Evolutionary conservation across 805 yeast species (phyloP), one percentile per base, ranked within the genome.

Genomic region (Candida krabiensis): DNA sequence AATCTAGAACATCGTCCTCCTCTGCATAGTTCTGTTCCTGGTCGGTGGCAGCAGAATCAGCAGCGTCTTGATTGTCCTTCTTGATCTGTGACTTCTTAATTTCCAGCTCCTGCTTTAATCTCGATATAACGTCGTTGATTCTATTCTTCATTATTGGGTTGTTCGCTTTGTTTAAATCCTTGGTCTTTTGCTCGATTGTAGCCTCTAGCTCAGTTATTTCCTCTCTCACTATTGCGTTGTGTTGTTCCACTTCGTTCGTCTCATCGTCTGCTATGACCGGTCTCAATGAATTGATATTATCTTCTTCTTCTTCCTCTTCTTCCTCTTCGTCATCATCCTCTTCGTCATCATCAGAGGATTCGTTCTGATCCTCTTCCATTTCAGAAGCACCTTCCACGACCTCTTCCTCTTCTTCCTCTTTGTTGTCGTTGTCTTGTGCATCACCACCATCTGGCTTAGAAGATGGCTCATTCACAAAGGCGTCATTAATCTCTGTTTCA

Each of bases 121-220:
- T 81, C 41, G 73, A 75, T 35, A 87, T 85, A 35, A 84, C 89
- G 47, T 85, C 93, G 52, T 82, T 73, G 58, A 90, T 86, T 65
- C 97, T 82, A 61, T 83, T 85, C 55, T 83, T 80, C 78, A 93
- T 73, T 64, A 91, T 83, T 50, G 91, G 90, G 56, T 88, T 88
- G 34, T 80, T 73, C 13, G 90, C 89, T 48, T 81, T 80, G 15
- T 73, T 77, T 33, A 87, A 75, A 52, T 86, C 89, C 31, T 71
- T 71, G 58, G 78, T 79, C 54, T 91, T 90, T 52, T 81, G 83
- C 38, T 73, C 78, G 35, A 93, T 83, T 0, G 91, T 89, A 12
- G 73, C 53, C 56, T 86, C 89, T 43, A 93, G 70, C 55, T 93
- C 99, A 5, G 71, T 65, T 40, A 93, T 81, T 60, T 90, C 97